These are phyloP conservation scores for Aspergillus baeticus DNA, from an alignment of 495 filamentous ascomycete genomes.

Conservation along the genomic window DNA sequence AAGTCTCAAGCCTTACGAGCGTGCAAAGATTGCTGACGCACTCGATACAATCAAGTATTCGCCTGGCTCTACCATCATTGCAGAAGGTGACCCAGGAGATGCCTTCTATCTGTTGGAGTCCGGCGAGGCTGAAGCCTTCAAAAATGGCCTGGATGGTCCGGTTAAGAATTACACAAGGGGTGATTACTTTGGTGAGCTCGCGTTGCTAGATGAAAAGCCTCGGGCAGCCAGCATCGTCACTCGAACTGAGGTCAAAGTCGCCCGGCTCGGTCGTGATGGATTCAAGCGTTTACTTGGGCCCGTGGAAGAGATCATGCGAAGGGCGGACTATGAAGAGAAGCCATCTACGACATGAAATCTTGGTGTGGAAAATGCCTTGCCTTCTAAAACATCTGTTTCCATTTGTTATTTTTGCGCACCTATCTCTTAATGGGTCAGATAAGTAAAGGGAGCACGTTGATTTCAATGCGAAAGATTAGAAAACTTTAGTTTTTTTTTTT, in stretches of 20 bases:
- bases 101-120: conserved; percentile 90
- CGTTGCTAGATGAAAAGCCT: conserved; percentile 87
- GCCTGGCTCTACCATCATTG: conserved; percentile 78
- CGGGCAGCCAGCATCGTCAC: conserved; percentile 88
- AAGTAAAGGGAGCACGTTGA: conserved; percentile 15
- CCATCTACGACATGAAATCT: conserved; percentile 18
- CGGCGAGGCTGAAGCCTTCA: conserved; percentile 85
- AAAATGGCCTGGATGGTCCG: conserved; percentile 57
- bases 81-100: conserved; percentile 87
- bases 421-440: conserved; percentile 4
- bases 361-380: background rate
- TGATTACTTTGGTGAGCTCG: conserved; percentile 96
- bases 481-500: conserved; percentile 10
- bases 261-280: conserved; percentile 85
- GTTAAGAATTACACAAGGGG: conserved; percentile 84
- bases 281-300: conserved; percentile 93
- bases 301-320: conserved; percentile 91
- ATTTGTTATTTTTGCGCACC: conserved; percentile 9
- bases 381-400: conserved; percentile 7
- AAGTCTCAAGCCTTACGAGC: conserved; percentile 83
- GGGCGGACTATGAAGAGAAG: conserved; percentile 59
- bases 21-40: conserved; percentile 95
- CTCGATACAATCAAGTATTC: conserved; percentile 86
- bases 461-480: conserved; percentile 15
- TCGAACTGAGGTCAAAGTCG: conserved; percentile 83